These are phyloP conservation scores for Clonostachys rosea DNA, from an alignment of 2,329 filamentous ascomycete species.

Conservation along the genomic window DNA sequence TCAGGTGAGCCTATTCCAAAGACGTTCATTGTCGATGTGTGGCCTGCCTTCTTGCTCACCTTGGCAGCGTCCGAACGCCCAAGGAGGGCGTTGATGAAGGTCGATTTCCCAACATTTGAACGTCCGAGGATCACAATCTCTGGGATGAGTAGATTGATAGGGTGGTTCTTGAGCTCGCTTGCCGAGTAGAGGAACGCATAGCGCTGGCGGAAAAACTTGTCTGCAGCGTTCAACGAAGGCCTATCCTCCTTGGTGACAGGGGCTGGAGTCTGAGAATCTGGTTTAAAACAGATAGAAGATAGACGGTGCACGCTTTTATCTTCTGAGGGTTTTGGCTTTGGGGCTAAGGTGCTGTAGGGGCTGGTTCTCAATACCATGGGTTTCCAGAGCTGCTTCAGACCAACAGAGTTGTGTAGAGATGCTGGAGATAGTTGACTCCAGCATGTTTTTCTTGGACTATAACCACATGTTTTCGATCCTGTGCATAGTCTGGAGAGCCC, in stretches of 20 bases:
- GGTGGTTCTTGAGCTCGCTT: conserved; percentile 40
- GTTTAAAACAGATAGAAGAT: no score
- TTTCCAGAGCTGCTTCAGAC: no score
- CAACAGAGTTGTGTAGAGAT: no score
- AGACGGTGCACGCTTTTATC: no score
- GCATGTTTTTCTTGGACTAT: no score
- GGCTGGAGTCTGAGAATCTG: no score
- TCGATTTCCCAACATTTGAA: conserved; percentile 86
- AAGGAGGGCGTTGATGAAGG: conserved; percentile 78
- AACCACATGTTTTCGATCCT: no score
- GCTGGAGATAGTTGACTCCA: no score
- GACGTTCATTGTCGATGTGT: conserved; percentile 50
- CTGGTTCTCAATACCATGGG: no score
- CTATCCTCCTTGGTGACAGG: conserved; percentile 9
- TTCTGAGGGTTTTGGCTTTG: no score
- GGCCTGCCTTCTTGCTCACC: conserved; percentile 45
- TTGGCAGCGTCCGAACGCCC: conserved; percentile 40
- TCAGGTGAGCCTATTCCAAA: conserved; percentile 45
- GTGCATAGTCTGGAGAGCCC: no score
- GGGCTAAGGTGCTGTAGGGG: no score
- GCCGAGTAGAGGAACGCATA: conserved; percentile 44
- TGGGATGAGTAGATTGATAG: conserved; percentile 44
- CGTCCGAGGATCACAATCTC: conserved; percentile 78
- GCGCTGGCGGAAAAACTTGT: conserved; percentile 21
- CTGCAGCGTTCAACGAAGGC: conserved; percentile 16